These are phyloP conservation scores for Rutidosis leptorrhynchoides DNA, from an alignment of 129 eudicot genomes.

Conservation along the genomic window DNA sequence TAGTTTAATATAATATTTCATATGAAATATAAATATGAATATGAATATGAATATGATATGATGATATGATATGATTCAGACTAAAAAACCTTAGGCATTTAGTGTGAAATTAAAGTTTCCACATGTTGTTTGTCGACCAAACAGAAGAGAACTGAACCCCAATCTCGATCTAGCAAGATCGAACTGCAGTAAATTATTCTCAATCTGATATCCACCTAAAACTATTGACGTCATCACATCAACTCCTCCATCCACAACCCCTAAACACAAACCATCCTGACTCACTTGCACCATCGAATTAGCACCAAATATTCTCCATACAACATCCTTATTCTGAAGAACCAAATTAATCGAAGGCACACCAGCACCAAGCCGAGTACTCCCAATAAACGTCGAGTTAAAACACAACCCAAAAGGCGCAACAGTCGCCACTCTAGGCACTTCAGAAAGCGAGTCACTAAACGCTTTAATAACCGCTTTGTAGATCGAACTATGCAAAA, in stretches of 20 bases:
- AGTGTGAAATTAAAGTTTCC: constrained; percentile 38
- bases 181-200: constrained; percentile 41
- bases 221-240: constrained; percentile 38
- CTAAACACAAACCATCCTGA: constrained; percentile 34
- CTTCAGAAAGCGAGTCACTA: constrained; percentile 9
- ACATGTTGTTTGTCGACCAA: constrained; percentile 36
- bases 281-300: constrained; percentile 40
- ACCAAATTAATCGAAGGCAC: constrained; percentile 43
- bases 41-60: too few species aligned
- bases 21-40: too few species aligned
- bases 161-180: constrained; percentile 42
- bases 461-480: constrained; percentile 28
- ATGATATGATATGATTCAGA: background rate
- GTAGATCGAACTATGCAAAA: constrained; percentile 35
- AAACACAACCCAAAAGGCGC: constrained; percentile 37
- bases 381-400: constrained; percentile 13
- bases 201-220: constrained; percentile 43
- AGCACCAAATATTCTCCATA: constrained; percentile 41
- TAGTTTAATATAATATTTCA: too few species aligned
- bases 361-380: constrained; percentile 28
- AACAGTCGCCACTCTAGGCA: constrained; percentile 32
- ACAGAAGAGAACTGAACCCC: constrained; percentile 43
- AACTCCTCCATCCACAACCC: constrained; percentile 40
- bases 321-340: constrained; percentile 20
- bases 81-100: background rate